Percentiles rank a stretch among this genome's conserved stretches.
Evolutionary conservation across 1,139 yeast species (phyloP).

Genomic region (Debaryomyces subglobosus): DNA sequence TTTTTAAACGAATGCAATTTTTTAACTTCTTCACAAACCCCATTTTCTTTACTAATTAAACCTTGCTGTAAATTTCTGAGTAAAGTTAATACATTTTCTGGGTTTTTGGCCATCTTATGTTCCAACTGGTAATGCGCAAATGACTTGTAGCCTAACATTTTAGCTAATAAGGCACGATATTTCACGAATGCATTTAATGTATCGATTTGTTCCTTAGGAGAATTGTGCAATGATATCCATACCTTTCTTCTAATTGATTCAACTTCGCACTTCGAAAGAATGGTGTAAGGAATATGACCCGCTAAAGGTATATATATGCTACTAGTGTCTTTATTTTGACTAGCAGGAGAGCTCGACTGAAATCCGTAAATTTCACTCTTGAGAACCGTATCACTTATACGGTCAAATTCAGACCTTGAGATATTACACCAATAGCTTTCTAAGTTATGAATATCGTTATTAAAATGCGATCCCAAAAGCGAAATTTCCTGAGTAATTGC

Average conservation of each 20-base stretch:
- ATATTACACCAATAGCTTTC: conserved; percentile 44
- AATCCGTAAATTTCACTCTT: conserved; percentile 30
- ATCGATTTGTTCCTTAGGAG: conserved; percentile 59
- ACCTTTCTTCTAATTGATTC: conserved; percentile 63
- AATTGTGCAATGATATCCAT: conserved; percentile 74
- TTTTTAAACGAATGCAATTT: conserved; percentile 41
- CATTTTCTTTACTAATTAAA: conserved; percentile 38
- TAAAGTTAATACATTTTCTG: conserved; percentile 74
- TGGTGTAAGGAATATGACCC: conserved; percentile 68
- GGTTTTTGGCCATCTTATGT: conserved; percentile 88
- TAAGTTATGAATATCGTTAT: conserved; percentile 54
- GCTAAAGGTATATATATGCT: conserved; percentile 56
- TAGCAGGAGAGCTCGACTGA: conserved; percentile 26
- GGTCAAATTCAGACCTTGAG: conserved; percentile 33
- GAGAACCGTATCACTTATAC: conserved; percentile 26
- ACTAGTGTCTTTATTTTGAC: conserved; percentile 11
- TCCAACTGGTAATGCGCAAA: conserved; percentile 81
- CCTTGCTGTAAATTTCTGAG: conserved; percentile 57
- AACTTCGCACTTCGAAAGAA: conserved; percentile 61
- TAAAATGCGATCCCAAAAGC: conserved; percentile 78
- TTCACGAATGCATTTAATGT: conserved; percentile 62
- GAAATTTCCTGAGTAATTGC: conserved; percentile 81
- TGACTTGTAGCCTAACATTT: conserved; percentile 69
- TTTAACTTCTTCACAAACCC: conserved; percentile 63
- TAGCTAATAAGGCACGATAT: conserved; percentile 72